Evolutionary conservation across 2,329 filamentous ascomycete genomes (phyloP).

Genomic region (Parasarocladium wereldwijsianum): DNA sequence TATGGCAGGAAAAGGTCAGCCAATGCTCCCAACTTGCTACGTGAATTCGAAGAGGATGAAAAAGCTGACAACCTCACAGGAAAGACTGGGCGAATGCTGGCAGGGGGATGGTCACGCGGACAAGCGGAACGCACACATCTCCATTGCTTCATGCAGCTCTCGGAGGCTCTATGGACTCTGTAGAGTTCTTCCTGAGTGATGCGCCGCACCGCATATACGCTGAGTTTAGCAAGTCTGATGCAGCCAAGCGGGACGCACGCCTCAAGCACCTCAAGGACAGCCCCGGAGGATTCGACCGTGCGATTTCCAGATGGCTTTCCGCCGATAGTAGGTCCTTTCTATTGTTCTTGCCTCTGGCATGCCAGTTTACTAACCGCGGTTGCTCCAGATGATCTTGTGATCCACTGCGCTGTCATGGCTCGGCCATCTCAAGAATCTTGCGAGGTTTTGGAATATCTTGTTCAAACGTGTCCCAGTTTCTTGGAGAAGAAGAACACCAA

Average conservation of each 20-base stretch:
- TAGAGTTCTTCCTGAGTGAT: slow-evolving; percentile 67
- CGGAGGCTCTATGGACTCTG: slow-evolving; percentile 44
- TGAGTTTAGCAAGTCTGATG: slow-evolving; percentile 47
- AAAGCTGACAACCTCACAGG: slow-evolving; percentile 14
- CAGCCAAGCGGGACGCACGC: slow-evolving; percentile 43
- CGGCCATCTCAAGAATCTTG: slow-evolving; percentile 23
- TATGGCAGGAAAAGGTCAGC: slow-evolving; percentile 51
- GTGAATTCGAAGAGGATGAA: slow-evolving; percentile 6
- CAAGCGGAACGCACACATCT: slow-evolving; percentile 29
- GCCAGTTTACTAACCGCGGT: slow-evolving; percentile 9
- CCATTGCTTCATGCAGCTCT: slow-evolving; percentile 46
- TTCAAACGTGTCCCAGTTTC: slow-evolving; percentile 43
- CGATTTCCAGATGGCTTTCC: slow-evolving; percentile 47
- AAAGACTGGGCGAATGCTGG: slow-evolving; percentile 59
- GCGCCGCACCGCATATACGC: slow-evolving; percentile 51
- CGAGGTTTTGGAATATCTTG: slow-evolving; percentile 49
- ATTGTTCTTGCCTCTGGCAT: background rate
- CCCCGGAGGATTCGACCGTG: slow-evolving; percentile 46
- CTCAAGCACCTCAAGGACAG: slow-evolving; percentile 46
- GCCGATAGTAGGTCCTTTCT: slow-evolving; percentile 34
- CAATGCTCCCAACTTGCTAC: background rate
- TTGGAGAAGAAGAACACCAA: slow-evolving; percentile 45
- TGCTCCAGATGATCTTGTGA: slow-evolving; percentile 38
- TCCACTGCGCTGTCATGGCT: slow-evolving; percentile 50
- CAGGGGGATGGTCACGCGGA: slow-evolving; percentile 25